A percentile compares a stretch with the other conserved stretches of the same genome.
Evolutionary conservation across 805 yeast species (phyloP).

Genomic region (Saccharomycopsis sp.): DNA sequence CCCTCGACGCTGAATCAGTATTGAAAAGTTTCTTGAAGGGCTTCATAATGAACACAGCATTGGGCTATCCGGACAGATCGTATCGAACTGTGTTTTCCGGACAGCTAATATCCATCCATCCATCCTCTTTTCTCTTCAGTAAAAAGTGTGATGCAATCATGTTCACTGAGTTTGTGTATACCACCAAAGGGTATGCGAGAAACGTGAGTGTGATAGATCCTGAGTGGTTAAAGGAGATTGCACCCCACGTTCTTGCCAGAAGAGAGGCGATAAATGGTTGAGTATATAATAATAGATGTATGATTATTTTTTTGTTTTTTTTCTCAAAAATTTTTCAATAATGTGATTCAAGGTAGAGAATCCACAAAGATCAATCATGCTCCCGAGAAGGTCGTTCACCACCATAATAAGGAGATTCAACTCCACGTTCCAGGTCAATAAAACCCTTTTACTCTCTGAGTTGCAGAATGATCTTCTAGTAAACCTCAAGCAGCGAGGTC

Average conservation of each 20-base stretch:
- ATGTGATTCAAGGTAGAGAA: no score
- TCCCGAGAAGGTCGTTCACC: no score
- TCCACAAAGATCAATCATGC: no score
- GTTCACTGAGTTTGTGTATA: constrained; percentile 91
- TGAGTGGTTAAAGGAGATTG: constrained; percentile 78
- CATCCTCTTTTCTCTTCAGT: constrained; percentile 83
- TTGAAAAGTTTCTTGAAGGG: constrained; percentile 79
- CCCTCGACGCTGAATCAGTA: constrained; percentile 46
- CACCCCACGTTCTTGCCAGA: constrained; percentile 53
- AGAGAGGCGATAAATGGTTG: no score
- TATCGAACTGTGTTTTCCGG: constrained; percentile 80
- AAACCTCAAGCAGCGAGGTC: constrained; percentile 38
- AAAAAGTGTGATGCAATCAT: constrained; percentile 74
- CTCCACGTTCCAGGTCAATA: constrained; percentile 22
- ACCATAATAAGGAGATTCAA: neutral
- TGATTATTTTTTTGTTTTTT: no score
- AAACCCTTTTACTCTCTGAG: constrained; percentile 25
- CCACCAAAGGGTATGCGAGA: constrained; percentile 88
- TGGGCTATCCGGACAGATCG: constrained; percentile 91
- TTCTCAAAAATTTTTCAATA: no score
- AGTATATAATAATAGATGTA: no score
- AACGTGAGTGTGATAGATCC: constrained; percentile 74
- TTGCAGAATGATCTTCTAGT: constrained; percentile 31
- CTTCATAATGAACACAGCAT: constrained; percentile 79
- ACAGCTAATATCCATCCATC: constrained; percentile 81